phyloP scores from a whole-genome alignment of 2,329 filamentous ascomycete genomes.

The Arthrobotrys iridis region DNA sequence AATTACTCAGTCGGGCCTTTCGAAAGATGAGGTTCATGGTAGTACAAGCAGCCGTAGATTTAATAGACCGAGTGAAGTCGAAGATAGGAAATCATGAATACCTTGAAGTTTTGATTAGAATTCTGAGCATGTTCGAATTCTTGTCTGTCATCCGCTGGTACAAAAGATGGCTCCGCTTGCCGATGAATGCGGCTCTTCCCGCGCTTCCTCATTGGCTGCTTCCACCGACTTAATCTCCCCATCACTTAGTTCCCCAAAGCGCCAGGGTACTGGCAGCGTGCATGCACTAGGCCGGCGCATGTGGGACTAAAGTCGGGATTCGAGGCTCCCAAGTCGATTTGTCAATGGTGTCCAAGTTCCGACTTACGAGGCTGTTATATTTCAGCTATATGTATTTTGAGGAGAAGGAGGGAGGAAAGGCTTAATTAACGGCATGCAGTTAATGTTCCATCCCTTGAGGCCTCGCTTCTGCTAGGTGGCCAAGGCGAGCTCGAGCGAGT shows the following conservation, averaged over 20 bases:
- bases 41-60: not conserved
- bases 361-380: conserved; percentile 36
- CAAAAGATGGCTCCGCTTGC: not conserved
- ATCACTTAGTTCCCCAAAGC: conserved; percentile 6
- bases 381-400: conserved; percentile 24
- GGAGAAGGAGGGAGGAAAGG: not conserved
- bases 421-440: not conserved
- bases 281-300: conserved; percentile 19
- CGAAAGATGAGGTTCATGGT: not conserved
- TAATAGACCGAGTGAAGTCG: not conserved
- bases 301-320: conserved; percentile 21
- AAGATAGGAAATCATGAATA: not conserved
- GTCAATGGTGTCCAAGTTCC: conserved; percentile 37
- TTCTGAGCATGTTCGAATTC: no score
- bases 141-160: no score
- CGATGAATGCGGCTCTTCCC: conserved; percentile 23
- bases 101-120: not conserved
- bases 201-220: not conserved
- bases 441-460: conserved; percentile 1
- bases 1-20: conserved; percentile 2
- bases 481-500: not conserved
- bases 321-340: no score
- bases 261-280: conserved; percentile 6
- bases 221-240: not conserved
- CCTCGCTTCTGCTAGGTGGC: not conserved